Percentiles rank a stretch among this genome's conserved stretches.
Evolutionary conservation across 2,329 filamentous ascomycete species (phyloP).

Genomic region (Eutypella sp.): DNA sequence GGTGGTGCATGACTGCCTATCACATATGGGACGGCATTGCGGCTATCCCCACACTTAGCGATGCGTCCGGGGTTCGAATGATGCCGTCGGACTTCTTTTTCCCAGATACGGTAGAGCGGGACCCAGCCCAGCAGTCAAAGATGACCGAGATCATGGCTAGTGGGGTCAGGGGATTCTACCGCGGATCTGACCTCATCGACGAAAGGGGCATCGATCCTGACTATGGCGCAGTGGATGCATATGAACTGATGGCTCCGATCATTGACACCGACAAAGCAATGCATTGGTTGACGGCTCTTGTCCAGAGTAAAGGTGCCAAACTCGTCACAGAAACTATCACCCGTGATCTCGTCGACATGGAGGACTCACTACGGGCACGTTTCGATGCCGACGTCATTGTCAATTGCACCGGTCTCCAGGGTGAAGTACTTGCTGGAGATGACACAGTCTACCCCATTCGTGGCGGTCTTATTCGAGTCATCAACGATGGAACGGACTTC

Average conservation of each 20-base stretch:
- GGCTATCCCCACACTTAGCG: slow-evolving; percentile 24
- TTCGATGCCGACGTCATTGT: slow-evolving; percentile 38
- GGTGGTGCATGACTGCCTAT: slow-evolving; percentile 37
- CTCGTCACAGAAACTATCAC: slow-evolving; percentile 33
- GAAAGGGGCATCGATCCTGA: slow-evolving; percentile 27
- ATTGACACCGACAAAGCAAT: slow-evolving; percentile 42
- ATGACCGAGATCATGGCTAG: slow-evolving; percentile 35
- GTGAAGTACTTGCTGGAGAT: slow-evolving; percentile 32
- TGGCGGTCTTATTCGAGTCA: slow-evolving; percentile 38
- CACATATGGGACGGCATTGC: slow-evolving; percentile 36
- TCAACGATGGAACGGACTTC: slow-evolving; percentile 39
- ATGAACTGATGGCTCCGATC: slow-evolving; percentile 38
- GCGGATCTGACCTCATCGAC: slow-evolving; percentile 29
- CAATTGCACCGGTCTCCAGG: slow-evolving; percentile 37
- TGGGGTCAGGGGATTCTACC: slow-evolving; percentile 34
- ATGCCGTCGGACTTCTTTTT: slow-evolving; percentile 36
- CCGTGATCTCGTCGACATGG: slow-evolving; percentile 30
- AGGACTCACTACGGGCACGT: slow-evolving; percentile 26
- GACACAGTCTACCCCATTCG: slow-evolving; percentile 36
- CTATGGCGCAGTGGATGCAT: slow-evolving; percentile 37
- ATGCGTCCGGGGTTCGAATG: slow-evolving; percentile 33
- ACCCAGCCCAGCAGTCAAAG: slow-evolving; percentile 29
- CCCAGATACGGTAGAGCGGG: slow-evolving; percentile 26
- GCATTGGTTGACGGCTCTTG: slow-evolving; percentile 35
- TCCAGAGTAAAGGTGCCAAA: slow-evolving; percentile 35